phyloP scores from a whole-genome alignment of 805 yeast species.

The Saccharomycopsis schoenii region DNA sequence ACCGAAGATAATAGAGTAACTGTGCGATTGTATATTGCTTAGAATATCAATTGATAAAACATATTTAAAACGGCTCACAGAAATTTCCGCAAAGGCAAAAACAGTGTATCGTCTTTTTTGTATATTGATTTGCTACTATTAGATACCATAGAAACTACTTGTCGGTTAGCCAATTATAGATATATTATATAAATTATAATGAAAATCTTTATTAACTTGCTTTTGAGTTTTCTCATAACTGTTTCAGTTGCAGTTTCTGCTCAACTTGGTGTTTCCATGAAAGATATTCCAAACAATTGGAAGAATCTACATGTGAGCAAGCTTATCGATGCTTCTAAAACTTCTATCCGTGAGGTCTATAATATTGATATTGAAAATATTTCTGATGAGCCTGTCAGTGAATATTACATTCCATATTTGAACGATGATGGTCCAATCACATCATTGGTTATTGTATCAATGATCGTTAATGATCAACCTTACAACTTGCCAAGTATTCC shows the following conservation, averaged over 20 bases:
- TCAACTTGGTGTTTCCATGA: background rate
- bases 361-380: slow-evolving; percentile 50
- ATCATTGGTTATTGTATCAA: slow-evolving; percentile 24
- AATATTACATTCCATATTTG: slow-evolving; percentile 41
- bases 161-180: background rate
- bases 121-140: background rate
- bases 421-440: slow-evolving; percentile 38
- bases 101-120: background rate
- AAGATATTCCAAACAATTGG: slow-evolving; percentile 23
- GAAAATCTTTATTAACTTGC: background rate
- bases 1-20: background rate
- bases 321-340: slow-evolving; percentile 50
- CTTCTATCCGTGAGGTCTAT: slow-evolving; percentile 56
- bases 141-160: too few species aligned
- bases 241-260: background rate
- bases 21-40: background rate
- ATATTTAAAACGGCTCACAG: background rate
- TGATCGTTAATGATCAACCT: background rate
- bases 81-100: background rate
- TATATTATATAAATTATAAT: background rate
- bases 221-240: background rate
- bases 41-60: background rate
- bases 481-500: slow-evolving; percentile 5
- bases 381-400: slow-evolving; percentile 40
- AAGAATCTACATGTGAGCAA: slow-evolving; percentile 49